Conservation (phyloP, 495 filamentous ascomycete species). For the Mytilinidion resinicola region DNA sequence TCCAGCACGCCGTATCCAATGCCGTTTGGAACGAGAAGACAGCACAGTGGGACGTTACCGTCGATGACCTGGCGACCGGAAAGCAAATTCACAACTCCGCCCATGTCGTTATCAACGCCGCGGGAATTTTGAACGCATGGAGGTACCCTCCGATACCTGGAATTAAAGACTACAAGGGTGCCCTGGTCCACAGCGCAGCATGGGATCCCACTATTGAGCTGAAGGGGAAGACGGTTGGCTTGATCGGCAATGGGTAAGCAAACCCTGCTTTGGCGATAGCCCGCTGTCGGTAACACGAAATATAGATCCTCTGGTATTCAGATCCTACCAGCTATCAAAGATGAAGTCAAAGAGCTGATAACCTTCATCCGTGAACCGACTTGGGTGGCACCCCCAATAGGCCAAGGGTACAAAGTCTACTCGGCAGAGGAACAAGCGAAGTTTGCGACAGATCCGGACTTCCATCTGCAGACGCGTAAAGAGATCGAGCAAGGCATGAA, state of each 20-base stretch:
- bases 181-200: slow-evolving; percentile 16
- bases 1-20: slow-evolving; percentile 20
- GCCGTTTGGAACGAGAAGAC: slow-evolving; percentile 24
- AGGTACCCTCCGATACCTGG: slow-evolving; percentile 24
- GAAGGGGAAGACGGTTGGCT: slow-evolving; percentile 18
- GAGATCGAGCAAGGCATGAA: slow-evolving; percentile 31
- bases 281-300: slow-evolving; percentile 1
- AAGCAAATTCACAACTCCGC: slow-evolving; percentile 16
- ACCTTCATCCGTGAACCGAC: slow-evolving; percentile 24
- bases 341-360: slow-evolving; percentile 4
- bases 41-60: slow-evolving; percentile 26
- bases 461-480: neutral
- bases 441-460: slow-evolving; percentile 18
- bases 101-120: slow-evolving; percentile 23
- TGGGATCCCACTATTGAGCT: slow-evolving; percentile 17
- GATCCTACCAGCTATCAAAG: slow-evolving; percentile 15
- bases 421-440: slow-evolving; percentile 23
- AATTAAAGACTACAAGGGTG: slow-evolving; percentile 24
- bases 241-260: slow-evolving; percentile 5
- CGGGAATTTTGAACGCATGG: slow-evolving; percentile 27
- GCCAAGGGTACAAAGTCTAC: slow-evolving; percentile 28
- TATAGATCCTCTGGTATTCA: slow-evolving; percentile 25
- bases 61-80: slow-evolving; percentile 18
- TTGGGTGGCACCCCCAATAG: slow-evolving; percentile 19
- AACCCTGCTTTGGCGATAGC: slow-evolving; percentile 8